Base-by-base conservation (phyloP, 495 filamentous ascomycete genomes). In the Penicillium crystallinum region DNA sequence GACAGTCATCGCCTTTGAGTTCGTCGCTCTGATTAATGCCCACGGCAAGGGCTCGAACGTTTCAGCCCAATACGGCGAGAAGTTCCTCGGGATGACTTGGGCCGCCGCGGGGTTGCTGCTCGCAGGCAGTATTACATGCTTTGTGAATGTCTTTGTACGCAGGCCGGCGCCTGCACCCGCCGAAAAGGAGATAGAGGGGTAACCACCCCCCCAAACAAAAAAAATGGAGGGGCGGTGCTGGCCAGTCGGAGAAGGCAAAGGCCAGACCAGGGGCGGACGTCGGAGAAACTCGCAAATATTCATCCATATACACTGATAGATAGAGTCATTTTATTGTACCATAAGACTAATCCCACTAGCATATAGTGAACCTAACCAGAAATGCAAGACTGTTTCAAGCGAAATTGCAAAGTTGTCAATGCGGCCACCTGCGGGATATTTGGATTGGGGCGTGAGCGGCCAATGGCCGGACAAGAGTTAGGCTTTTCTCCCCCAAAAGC, bases 71-170 rank as follows among this genome's bases (percentile, higher is more conserved):
- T 74, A 75, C 54, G 84, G 84, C 0, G 60, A 53, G 10, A 78
- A 77, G 49, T 86, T 83, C 58, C 60, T 86, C 37, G 73, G 68
- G 6, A 71, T 87, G 63, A 85, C 81, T 6, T 87, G 84, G 84
- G 73, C 75, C 8, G 71, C 79, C 1, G 74, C 75, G 12, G 76
- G 63, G 0, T 44, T 82, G 34, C 72, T 81, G 65, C 58, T 82
- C 3, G 15, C 81, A 10, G 74, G 65, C 0, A 64, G 60, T 37
- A 34, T 59, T 15, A 40, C 39, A 11, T 65, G 58, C 46, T 62
- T 70, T 45, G 29, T 58, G 39, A 66, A 63, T 29, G 57, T 68
- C 15, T 58, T 67, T 46, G 49, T 61, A 33, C 56, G 62, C n/a
- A 33, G 31, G 34, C 57, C 38, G 44, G 47, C 33, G 22, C 31